Percentiles rank a stretch among this genome's conserved stretches.
Evolutionary conservation across 2,329 filamentous ascomycete species (phyloP).

Genomic region (Paraphoma chrysanthemicola): DNA sequence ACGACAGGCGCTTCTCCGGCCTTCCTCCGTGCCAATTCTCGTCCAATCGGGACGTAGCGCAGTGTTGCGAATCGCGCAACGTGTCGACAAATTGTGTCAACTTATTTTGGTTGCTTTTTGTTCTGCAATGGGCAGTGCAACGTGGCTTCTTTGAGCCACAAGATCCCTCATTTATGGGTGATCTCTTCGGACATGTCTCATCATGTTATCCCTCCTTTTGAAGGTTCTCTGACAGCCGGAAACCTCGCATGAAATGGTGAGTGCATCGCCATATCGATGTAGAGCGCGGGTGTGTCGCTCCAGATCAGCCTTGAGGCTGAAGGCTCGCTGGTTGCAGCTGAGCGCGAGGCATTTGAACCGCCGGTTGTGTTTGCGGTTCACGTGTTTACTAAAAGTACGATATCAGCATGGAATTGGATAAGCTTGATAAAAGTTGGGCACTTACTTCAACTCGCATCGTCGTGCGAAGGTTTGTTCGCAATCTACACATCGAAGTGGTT

Average conservation of each 20-base stretch:
- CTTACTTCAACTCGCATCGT: neutral
- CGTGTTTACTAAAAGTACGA: neutral
- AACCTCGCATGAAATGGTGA: neutral
- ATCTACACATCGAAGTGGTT: neutral
- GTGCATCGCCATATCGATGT: neutral
- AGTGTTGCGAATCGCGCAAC: too few species aligned
- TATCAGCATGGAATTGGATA: neutral
- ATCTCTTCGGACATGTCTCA: neutral
- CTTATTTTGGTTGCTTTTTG: neutral
- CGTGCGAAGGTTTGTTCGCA: neutral
- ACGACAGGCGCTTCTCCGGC: too few species aligned
- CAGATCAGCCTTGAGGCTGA: conserved; percentile 5
- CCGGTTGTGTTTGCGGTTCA: conserved; percentile 9
- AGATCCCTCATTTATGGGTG: neutral
- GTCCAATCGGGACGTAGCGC: too few species aligned
- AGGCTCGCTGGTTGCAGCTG: conserved; percentile 4
- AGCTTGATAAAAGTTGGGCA: neutral
- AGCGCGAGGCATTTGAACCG: conserved; percentile 3
- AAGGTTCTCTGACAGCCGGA: neutral
- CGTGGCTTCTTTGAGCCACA: neutral
- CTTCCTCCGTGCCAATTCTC: too few species aligned
- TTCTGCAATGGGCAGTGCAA: neutral
- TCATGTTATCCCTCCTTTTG: neutral
- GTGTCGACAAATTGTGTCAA: neutral
- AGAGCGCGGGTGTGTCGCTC: neutral